Base-by-base conservation (phyloP, 176 grass and related monocot genomes). In the Themeda triandra region DNA sequence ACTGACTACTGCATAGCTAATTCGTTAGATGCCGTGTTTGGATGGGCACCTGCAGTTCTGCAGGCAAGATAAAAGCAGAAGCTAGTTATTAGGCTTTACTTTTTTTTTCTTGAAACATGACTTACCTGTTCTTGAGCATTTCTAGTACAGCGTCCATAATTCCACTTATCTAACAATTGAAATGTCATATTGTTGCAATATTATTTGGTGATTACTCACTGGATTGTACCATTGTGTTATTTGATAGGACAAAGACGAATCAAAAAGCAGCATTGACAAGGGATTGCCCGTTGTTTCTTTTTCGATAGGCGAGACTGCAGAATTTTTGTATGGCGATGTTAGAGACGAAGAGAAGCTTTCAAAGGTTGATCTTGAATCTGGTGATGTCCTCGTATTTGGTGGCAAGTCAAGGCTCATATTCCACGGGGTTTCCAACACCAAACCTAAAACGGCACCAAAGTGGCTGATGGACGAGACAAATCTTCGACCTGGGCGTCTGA, bases 321-420 rank as follows among this genome's bases (percentile, higher is more conserved):
- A 92, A 27, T 92, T 92, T 80, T 71, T 92, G 80, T 92, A 84
- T 58, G 90, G 84, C 4, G 80, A 86, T 27, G 27, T 1, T 23
- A 89, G 83, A 45, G 75, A 92, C 14, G 54, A 5, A 0, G 63
- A 70, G 5, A 89, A 80, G 35, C 69, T 77, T 49, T 86, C 84
- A 40, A 92, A 71, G 75, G 8, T 89, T 74, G 36, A 91, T 3
- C 91, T 93, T 40, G 78, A 93, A 65, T 91, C 88, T 6, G 91
- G 91, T 27, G 87, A 93, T 75, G 85, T 93, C 77, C 59, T 93
- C 1, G 45, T 93, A 82, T 91, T 93, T 56, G 91, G 91, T 64
- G 91, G 91, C 25, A 9, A 21, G 56, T 93, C 91, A 21, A 89
- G 87, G 71, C 63, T 4, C 19, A 72, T 92, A 77, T 89, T 89